phyloP scores from a whole-genome alignment of 1,139 yeast genomes.

The Casaregolazyma suthepensis region DNA sequence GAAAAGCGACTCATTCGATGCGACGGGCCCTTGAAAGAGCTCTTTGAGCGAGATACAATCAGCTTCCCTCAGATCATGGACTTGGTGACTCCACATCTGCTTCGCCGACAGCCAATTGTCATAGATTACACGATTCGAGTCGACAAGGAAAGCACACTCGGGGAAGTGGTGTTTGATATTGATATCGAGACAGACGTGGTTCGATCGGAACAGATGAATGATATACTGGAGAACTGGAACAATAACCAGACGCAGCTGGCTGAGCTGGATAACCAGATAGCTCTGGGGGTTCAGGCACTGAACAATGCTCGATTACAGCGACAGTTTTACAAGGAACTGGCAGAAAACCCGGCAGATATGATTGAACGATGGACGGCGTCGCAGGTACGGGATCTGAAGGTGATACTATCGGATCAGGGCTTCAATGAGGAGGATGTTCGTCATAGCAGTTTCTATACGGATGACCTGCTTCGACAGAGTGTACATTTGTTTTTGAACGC shows the following conservation, averaged over 20 bases:
- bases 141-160: conserved; percentile 69
- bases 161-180: conserved; percentile 74
- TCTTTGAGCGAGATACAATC: conserved; percentile 38
- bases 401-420: conserved; percentile 79
- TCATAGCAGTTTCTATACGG: conserved; percentile 72
- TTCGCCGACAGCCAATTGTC: conserved; percentile 73
- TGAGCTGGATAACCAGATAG: conserved; percentile 53
- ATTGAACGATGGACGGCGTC: conserved; percentile 66
- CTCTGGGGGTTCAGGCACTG: conserved; percentile 58
- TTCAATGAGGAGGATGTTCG: conserved; percentile 88
- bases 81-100: conserved; percentile 54
- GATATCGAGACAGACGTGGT: conserved; percentile 56
- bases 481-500: conserved; percentile 61
- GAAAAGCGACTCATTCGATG: conserved; percentile 57
- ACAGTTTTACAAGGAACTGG: conserved; percentile 67
- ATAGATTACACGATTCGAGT: conserved; percentile 72
- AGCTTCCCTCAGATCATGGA: conserved; percentile 73
- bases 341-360: conserved; percentile 72
- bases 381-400: conserved; percentile 68
- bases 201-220: conserved; percentile 41
- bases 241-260: conserved; percentile 47
- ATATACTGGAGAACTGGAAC: conserved; percentile 39
- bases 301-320: conserved; percentile 58
- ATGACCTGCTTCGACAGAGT: conserved; percentile 69
- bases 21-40: conserved; percentile 56